phyloP scores from a whole-genome alignment of 2,329 filamentous ascomycete genomes.

The Talaromyces marneffei region DNA sequence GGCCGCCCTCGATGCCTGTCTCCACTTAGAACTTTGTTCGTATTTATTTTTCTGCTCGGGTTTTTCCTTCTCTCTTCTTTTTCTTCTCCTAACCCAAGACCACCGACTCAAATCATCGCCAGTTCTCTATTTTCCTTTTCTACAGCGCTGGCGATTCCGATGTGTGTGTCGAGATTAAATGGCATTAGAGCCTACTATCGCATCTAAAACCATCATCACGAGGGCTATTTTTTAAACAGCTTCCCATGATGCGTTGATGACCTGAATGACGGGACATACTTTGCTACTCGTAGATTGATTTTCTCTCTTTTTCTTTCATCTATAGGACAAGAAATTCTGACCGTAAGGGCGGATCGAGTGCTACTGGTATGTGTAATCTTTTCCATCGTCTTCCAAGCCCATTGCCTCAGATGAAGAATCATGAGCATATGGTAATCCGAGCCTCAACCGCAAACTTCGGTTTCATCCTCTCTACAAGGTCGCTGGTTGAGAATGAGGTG shows the following conservation, averaged over 20 bases:
- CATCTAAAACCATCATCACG: constrained; percentile 80
- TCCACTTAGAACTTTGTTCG: constrained; percentile 17
- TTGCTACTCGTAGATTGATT: constrained; percentile 10
- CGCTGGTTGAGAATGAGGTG: constrained; percentile 42
- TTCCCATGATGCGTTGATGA: constrained; percentile 44
- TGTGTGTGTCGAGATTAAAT: constrained; percentile 63
- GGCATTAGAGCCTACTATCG: constrained; percentile 41
- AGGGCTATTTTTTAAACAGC: constrained; percentile 37
- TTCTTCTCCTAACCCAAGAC: constrained; percentile 51
- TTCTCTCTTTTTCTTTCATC: background rate
- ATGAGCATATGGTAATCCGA: constrained; percentile 42
- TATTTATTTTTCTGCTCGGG: constrained; percentile 23
- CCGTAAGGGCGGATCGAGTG: background rate
- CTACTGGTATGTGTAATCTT: constrained; percentile 14
- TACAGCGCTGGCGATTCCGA: constrained; percentile 66
- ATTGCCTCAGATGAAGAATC: constrained; percentile 31
- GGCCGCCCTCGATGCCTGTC: constrained; percentile 10
- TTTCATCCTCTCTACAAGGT: constrained; percentile 13
- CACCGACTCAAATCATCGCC: constrained; percentile 71
- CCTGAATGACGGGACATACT: constrained; percentile 40
- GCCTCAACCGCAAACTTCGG: constrained; percentile 34
- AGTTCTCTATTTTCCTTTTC: constrained; percentile 39
- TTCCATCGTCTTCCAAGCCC: constrained; percentile 7
- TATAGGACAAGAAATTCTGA: background rate
- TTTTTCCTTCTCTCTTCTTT: constrained; percentile 20